Evolutionary conservation across 2,329 filamentous ascomycete genomes (phyloP), one percentile per base, ranked within the genome.

Genomic region (Aspergillus calidoustus): DNA sequence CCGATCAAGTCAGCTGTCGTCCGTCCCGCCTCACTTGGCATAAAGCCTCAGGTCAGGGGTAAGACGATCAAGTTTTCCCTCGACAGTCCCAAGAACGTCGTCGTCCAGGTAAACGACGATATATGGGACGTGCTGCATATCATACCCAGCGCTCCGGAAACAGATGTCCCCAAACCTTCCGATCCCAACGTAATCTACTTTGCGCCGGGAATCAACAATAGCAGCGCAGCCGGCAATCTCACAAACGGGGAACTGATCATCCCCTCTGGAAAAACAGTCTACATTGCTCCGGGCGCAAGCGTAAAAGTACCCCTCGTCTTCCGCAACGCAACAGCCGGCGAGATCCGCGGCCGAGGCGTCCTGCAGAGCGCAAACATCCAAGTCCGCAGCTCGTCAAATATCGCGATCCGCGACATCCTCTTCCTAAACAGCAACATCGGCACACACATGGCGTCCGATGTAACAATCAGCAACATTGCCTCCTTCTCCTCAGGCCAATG

Each of bases 401-500:
- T 46, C 41, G 30, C 49, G 2, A 17, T 61, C 2, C 30, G 48
- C 8, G 56, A 57, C 22, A 44, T 57, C n/a, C 49, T 57, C 7
- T 31, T 52, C 3, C 44, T 48, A n/a, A 57, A 47, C 38, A 52
- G 59, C 22, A 31, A 28, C 7, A 44, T 61, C n/a, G 56, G 46
- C 5, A 52, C 49, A 8, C 47, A 58, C 28, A 58, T 58, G 56
- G 23, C 46, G 15, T 43, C 50, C 3, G 31, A 57, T 15, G 22
- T 61, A 2, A 44, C 41, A 5, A 31, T 61, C 6, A 22, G 46
- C 2, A 30, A 49, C n/a, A 25, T 54, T 17, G 53, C 59, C 6
- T 74, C 77, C 31, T 74, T 74, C 31, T 66, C 58, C 7, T 59
- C 60, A 55, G 64, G 60, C 66, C 72, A 56, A 57, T 73, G 65